These are phyloP conservation scores for Xanthoceras sorbifolium DNA, from an alignment of 345 rosid genomes.

Conservation along the genomic window DNA sequence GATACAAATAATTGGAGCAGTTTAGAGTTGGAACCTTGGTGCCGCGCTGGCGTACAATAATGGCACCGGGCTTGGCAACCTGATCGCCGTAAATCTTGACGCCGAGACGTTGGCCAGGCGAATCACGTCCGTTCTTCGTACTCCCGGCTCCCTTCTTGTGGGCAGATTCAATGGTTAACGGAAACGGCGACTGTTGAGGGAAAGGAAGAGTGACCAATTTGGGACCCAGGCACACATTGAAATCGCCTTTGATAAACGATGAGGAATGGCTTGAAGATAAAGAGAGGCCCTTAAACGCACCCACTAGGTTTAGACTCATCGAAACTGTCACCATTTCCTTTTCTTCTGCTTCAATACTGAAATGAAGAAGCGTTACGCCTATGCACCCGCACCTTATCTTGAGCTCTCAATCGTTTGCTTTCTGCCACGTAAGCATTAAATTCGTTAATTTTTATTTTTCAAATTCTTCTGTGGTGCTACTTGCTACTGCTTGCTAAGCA, in stretches of 20 bases:
- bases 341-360: background rate
- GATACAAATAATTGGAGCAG: background rate
- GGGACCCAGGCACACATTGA: conserved; percentile 31
- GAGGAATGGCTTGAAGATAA: conserved; percentile 56
- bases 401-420: background rate
- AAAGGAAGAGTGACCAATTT: conserved; percentile 31
- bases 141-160: conserved; percentile 99
- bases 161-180: conserved; percentile 75
- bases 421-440: background rate
- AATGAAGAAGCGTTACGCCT: background rate
- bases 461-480: no score
- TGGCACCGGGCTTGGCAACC: conserved; percentile 88
- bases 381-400: background rate
- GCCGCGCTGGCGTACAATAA: conserved; percentile 93
- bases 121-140: conserved; percentile 99
- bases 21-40: conserved; percentile 61
- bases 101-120: conserved; percentile 82
- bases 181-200: conserved; percentile 30
- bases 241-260: conserved; percentile 60
- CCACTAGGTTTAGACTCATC: conserved; percentile 56
- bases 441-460: background rate
- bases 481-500: no score
- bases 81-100: conserved; percentile 95
- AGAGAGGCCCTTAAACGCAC: conserved; percentile 66
- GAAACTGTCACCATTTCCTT: conserved; percentile 40